These are phyloP conservation scores for Podospora sp. DNA, from an alignment of 495 filamentous ascomycete species.

Conservation along the genomic window DNA sequence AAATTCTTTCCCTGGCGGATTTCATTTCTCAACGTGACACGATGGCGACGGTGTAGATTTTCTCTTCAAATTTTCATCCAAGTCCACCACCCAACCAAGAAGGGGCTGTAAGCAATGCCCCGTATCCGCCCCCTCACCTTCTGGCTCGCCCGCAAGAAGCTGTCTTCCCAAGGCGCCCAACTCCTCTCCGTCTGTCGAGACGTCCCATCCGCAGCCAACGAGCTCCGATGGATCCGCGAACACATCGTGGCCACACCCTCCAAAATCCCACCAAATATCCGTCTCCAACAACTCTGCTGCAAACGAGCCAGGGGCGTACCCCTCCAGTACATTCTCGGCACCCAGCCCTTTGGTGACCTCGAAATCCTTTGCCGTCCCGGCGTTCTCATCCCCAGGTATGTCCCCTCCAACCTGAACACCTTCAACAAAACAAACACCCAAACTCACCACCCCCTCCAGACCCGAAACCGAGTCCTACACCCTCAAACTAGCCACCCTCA, in stretches of 20 bases:
- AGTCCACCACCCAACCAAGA: not conserved
- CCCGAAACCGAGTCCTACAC: conserved; percentile 75
- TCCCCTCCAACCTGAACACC: not conserved
- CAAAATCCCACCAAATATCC: conserved; percentile 17
- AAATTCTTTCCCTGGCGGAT: too few relatives aligned
- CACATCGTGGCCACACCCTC: conserved; percentile 38
- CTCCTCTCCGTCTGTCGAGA: conserved; percentile 73
- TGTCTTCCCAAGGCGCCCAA: conserved; percentile 61
- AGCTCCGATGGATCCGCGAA: conserved; percentile 85
- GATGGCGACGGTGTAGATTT: too few relatives aligned
- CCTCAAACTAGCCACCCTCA: conserved; percentile 53
- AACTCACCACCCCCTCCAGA: conserved; percentile 19
- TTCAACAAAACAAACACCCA: not conserved
- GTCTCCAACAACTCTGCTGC: conserved; percentile 55
- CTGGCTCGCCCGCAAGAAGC: conserved; percentile 52
- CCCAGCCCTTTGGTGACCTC: conserved; percentile 83
- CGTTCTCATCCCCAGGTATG: conserved; percentile 81
- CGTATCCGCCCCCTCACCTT: conserved; percentile 67
- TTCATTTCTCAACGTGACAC: too few relatives aligned
- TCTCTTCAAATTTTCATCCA: not conserved
- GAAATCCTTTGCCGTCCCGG: conserved; percentile 75
- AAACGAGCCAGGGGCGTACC: conserved; percentile 68
- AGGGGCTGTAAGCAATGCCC: conserved; percentile 60
- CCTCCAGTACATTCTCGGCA: conserved; percentile 86
- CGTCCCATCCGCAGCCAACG: conserved; percentile 66